These are phyloP conservation scores for Dimocarpus longan DNA, from an alignment of 345 rosid species.

Conservation along the genomic window DNA sequence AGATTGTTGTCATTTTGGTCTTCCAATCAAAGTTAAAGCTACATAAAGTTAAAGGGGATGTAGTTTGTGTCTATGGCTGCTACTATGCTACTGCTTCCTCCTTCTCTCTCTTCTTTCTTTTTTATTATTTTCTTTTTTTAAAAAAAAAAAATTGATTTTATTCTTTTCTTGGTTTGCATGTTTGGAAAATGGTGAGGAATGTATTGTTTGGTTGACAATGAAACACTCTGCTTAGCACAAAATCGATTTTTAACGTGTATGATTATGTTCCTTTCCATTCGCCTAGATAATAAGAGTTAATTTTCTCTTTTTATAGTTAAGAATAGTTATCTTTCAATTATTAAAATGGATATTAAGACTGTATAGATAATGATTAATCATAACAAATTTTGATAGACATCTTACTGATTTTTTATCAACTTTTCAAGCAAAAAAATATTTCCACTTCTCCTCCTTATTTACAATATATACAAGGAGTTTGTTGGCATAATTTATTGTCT, in stretches of 20 bases:
- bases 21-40: slow-evolving; percentile 43
- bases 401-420: no score
- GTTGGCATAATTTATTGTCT: no score
- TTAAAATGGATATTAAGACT: no score
- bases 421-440: no score
- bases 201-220: slow-evolving; percentile 12
- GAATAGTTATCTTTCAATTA: no score
- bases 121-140: not conserved
- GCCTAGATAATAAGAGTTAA: no score
- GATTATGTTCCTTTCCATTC: no score
- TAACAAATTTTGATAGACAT: no score
- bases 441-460: not conserved
- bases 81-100: slow-evolving; percentile 7
- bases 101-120: slow-evolving; percentile 1
- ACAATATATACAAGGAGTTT: no score
- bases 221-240: not conserved
- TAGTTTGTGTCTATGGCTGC: slow-evolving; percentile 14
- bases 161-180: slow-evolving; percentile 24
- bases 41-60: slow-evolving; percentile 36
- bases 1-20: slow-evolving; percentile 24
- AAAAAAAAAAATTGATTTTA: not conserved
- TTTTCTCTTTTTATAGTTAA: no score
- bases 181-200: not conserved
- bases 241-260: no score
- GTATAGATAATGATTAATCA: no score